Evolutionary conservation across 2,329 filamentous ascomycete species (phyloP).

Genomic region (Hypoxylon sp.): DNA sequence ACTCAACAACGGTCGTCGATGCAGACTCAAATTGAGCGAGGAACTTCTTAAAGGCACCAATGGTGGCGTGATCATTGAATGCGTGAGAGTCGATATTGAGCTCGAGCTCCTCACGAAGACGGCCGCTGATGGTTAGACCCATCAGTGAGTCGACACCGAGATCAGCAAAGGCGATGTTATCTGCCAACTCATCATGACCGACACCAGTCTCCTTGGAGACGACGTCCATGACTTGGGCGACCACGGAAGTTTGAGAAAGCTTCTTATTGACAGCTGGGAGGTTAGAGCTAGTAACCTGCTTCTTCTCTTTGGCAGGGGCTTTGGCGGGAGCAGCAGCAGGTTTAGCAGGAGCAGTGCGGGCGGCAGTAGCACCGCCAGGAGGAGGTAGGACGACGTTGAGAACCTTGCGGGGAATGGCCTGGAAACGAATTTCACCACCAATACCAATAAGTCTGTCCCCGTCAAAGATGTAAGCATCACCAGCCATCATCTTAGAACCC

Average conservation of each 20-base stretch:
- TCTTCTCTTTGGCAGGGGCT: constrained; percentile 59
- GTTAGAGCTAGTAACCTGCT: constrained; percentile 63
- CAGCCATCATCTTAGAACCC: constrained; percentile 66
- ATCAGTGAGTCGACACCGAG: constrained; percentile 75
- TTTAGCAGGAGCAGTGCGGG: constrained; percentile 56
- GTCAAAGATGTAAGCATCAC: constrained; percentile 70
- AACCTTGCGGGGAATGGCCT: constrained; percentile 75
- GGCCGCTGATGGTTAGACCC: constrained; percentile 69
- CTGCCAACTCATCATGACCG: constrained; percentile 67
- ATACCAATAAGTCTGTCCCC: constrained; percentile 65
- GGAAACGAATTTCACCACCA: constrained; percentile 73
- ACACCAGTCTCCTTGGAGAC: constrained; percentile 71
- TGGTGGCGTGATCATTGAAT: constrained; percentile 69
- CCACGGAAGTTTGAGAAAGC: constrained; percentile 62
- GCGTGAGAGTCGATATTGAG: constrained; percentile 67
- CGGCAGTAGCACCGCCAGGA: constrained; percentile 64
- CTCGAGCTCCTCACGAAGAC: constrained; percentile 71
- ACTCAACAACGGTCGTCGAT: constrained; percentile 50
- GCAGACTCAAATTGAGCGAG: constrained; percentile 57
- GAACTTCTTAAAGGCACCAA: constrained; percentile 67
- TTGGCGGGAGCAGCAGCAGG: constrained; percentile 54
- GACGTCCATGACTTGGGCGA: constrained; percentile 65
- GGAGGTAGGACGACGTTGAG: constrained; percentile 78
- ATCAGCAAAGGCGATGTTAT: constrained; percentile 70
- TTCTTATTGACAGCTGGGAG: constrained; percentile 67